These are phyloP conservation scores for Dalbergia cochinchinensis DNA, from an alignment of 306 rosid species.

Conservation along the genomic window DNA sequence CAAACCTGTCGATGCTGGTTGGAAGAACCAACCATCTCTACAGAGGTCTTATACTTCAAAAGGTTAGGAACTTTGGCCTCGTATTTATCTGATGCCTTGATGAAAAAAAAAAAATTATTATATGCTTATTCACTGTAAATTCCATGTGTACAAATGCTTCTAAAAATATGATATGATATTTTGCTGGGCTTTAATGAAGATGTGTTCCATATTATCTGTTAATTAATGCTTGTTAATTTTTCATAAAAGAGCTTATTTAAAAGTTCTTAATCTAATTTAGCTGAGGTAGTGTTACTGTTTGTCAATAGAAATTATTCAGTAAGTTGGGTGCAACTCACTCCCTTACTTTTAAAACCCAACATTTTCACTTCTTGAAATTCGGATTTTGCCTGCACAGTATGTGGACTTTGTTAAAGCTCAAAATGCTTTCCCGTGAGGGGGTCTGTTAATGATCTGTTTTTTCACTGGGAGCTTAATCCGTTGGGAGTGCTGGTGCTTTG, in stretches of 20 bases:
- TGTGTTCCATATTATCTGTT: background rate
- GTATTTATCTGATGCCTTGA: constrained; percentile 32
- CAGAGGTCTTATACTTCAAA: constrained; percentile 63
- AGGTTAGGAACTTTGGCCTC: constrained; percentile 61
- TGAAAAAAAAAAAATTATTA: background rate
- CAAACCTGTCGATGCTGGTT: constrained; percentile 88
- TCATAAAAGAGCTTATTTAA: background rate
- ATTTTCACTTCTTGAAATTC: background rate
- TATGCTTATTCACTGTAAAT: constrained; percentile 27
- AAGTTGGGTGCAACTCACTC: background rate
- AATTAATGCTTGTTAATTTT: background rate
- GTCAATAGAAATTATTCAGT: background rate
- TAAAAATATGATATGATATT: background rate
- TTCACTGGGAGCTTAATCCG: background rate
- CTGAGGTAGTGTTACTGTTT: background rate
- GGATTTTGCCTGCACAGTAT: background rate
- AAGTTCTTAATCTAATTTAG: background rate
- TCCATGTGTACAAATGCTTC: constrained; percentile 9
- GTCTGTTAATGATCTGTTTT: too few species aligned
- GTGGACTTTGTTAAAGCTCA: too few species aligned
- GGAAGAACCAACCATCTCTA: constrained; percentile 77
- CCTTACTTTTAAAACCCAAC: background rate
- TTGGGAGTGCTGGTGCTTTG: constrained; percentile 16
- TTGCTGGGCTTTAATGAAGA: constrained; percentile 29
- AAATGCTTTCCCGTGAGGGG: too few species aligned